Evolutionary conservation across 352 stramenopile species (phyloP).

Genomic region (Phytophthora cactorum): DNA sequence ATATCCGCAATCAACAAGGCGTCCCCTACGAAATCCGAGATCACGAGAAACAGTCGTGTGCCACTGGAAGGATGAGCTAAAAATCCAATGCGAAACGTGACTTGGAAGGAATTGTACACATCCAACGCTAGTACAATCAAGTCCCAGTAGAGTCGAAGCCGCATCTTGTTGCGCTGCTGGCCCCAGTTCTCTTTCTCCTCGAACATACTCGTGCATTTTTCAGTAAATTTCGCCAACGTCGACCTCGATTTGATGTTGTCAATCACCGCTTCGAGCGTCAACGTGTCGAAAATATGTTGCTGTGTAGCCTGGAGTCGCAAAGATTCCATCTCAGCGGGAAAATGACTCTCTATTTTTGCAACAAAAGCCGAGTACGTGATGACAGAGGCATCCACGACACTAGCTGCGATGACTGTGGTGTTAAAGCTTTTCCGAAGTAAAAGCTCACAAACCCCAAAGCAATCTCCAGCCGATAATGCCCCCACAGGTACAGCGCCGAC

Average conservation of each 20-base stretch:
- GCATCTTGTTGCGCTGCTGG: constrained; percentile 58
- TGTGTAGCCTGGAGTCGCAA: constrained; percentile 50
- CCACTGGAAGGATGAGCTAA: constrained; percentile 37
- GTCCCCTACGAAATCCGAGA: constrained; percentile 55
- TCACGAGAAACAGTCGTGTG: constrained; percentile 31
- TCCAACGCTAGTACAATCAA: constrained; percentile 55
- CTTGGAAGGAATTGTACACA: constrained; percentile 70
- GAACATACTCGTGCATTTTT: constrained; percentile 70
- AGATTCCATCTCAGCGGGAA: constrained; percentile 47
- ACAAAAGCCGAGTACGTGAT: constrained; percentile 58
- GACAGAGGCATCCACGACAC: constrained; percentile 60
- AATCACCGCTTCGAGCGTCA: constrained; percentile 55
- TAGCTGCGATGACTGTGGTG: constrained; percentile 56
- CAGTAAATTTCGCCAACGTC: constrained; percentile 53
- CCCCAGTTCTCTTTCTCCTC: constrained; percentile 52
- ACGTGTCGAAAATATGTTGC: constrained; percentile 52
- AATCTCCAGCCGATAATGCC: constrained; percentile 59
- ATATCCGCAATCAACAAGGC: constrained; percentile 54
- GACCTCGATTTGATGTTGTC: constrained; percentile 54
- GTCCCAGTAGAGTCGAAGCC: constrained; percentile 71
- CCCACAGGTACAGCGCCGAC: constrained; percentile 49
- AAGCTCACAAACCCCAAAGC: constrained; percentile 71
- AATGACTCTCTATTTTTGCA: constrained; percentile 54
- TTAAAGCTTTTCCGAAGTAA: constrained; percentile 61
- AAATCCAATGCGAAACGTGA: constrained; percentile 80